Base-by-base conservation (phyloP, 495 filamentous ascomycete species). In the Sphaerosporella brunnea region DNA sequence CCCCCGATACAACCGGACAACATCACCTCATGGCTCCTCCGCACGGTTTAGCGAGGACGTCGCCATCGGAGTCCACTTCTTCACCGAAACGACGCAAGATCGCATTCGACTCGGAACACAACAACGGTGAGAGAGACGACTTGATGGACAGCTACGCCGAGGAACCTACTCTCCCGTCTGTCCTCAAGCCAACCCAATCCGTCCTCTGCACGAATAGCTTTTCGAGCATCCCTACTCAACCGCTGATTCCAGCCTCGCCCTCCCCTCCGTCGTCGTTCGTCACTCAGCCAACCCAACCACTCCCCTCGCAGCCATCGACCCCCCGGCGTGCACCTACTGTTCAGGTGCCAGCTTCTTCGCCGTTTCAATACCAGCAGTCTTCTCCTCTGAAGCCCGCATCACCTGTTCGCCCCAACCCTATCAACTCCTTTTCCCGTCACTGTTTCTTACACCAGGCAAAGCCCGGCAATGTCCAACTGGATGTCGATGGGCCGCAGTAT, bases 281-380 rank as follows among this genome's bases (percentile, higher is more conserved):
- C 21, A 81, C 78, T 0, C 80, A 87, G 53, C 77, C 83, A 0
- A 88, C 84, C 0, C 84, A 90, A 50, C 67, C 83, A 10, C 49
- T 59, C 4, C 42, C 52, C 21, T 47, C 36, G 10, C 53, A 49
- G n/a, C 45, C 47, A 15, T 49, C 57, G 36, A 56, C 66, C 51
- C 52, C 58, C 3, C 67, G 63, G 37, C 54, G 64, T 20, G 57
- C 52, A 37, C 71, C 80, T 2, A 64, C 77, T 9, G 69, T 95
- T 34, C 84, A 93, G 56, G 86, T 95, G 1, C 76, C 76, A 23
- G 81, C 79, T 9, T 90, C 84, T n/a, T 90, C 84, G 0, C 82
- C 83, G 1, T 69, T 76, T 43, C 68, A 66, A 23, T 51, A 46
- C n/a, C 50, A 49, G 45, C 42, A 50, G 23, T 48, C 51, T 26